Conservation (phyloP, 2,329 filamentous ascomycete species). For the Venturiaceae sp. region DNA sequence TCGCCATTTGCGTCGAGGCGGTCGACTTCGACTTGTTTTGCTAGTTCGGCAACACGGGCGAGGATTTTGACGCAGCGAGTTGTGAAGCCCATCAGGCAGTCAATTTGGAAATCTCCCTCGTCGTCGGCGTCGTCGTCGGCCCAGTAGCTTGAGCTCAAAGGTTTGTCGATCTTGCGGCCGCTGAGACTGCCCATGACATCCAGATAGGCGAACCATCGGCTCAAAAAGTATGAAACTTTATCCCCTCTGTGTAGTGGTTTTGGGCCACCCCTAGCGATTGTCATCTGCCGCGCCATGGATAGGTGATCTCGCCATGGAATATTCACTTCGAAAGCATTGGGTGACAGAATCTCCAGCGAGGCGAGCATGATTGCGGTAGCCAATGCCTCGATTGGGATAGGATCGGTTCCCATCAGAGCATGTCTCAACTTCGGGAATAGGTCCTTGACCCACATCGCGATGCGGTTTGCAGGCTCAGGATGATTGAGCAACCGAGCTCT, state of each 20-base stretch:
- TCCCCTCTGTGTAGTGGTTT: conserved; percentile 44
- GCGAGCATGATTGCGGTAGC: conserved; percentile 79
- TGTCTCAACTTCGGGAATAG: conserved; percentile 65
- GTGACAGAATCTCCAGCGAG: conserved; percentile 74
- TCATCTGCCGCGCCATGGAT: conserved; percentile 64
- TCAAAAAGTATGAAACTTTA: conserved; percentile 62
- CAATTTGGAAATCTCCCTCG: conserved; percentile 59
- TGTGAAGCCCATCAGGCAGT: conserved; percentile 74
- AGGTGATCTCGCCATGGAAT: conserved; percentile 77
- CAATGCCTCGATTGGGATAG: conserved; percentile 62
- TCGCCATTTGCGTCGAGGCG: conserved; percentile 47
- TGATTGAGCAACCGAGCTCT: conserved; percentile 65
- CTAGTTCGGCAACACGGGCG: conserved; percentile 61
- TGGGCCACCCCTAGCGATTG: conserved; percentile 54
- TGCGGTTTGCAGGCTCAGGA: conserved; percentile 64
- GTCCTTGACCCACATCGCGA: conserved; percentile 70
- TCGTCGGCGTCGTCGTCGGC: conserved; percentile 39
- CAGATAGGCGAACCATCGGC: conserved; percentile 75
- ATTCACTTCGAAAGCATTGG: conserved; percentile 68
- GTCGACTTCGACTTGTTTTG: conserved; percentile 49
- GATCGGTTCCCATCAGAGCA: conserved; percentile 52
- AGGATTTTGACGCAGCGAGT: conserved; percentile 61
- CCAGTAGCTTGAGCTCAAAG: conserved; percentile 32
- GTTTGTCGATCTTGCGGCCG: conserved; percentile 39
- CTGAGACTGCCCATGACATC: conserved; percentile 67